Conservation (phyloP, 768 basidiomycete genomes). For the Boletus eberwhitei region DNA sequence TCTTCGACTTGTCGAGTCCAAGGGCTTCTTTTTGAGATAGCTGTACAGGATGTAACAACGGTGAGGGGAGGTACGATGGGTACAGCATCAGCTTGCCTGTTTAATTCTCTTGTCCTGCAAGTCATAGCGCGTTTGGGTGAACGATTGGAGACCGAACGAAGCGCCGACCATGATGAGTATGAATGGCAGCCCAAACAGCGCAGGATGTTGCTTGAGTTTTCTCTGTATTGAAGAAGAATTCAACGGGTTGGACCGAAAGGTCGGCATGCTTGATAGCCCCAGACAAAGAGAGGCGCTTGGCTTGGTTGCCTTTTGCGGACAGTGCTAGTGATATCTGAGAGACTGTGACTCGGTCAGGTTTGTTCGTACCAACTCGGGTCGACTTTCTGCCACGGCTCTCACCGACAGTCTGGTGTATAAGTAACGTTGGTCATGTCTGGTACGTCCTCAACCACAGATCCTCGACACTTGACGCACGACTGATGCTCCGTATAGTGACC, state of each 20-base stretch:
- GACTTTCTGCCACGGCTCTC: constrained; percentile 12
- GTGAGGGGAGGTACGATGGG: not conserved
- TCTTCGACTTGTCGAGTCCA: constrained; percentile 61
- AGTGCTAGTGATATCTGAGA: not conserved
- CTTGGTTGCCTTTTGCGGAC: constrained; percentile 16
- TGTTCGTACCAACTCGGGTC: constrained; percentile 1
- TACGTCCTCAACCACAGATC: constrained; percentile 3
- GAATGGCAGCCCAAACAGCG: constrained; percentile 85
- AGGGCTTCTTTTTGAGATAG: constrained; percentile 78
- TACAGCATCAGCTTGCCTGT: constrained; percentile 42
- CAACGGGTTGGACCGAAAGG: constrained; percentile 47
- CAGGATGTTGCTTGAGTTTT: constrained; percentile 58
- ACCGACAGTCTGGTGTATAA: constrained; percentile 1
- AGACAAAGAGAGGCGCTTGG: not conserved
- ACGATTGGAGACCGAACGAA: constrained; percentile 75
- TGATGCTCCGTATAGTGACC: constrained; percentile 39
- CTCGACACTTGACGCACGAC: constrained; percentile 1
- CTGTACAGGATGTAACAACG: constrained; percentile 30
- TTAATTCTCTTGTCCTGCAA: constrained; percentile 76
- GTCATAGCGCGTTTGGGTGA: constrained; percentile 93
- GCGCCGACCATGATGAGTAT: constrained; percentile 80
- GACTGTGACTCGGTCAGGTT: too few species aligned
- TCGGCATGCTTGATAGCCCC: constrained; percentile 37
- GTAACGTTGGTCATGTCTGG: constrained; percentile 21
- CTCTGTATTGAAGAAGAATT: constrained; percentile 19